Evolutionary conservation across 2,329 filamentous ascomycete genomes (phyloP).

Genomic region (Hymenoscyphus repandus): DNA sequence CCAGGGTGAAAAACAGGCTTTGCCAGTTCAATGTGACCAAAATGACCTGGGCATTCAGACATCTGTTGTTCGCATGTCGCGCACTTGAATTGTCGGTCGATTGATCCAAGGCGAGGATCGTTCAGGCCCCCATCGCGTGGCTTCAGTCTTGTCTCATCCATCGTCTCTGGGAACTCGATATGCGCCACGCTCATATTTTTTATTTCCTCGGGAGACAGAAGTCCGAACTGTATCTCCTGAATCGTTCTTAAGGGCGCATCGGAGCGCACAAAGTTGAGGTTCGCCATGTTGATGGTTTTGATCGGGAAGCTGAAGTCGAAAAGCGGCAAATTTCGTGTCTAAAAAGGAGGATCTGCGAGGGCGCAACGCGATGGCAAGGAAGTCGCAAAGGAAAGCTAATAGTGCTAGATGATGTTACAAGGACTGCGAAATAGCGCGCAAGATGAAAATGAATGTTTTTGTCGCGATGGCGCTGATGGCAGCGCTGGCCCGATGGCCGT

Average conservation of each 20-base stretch:
- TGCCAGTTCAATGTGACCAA: conserved; percentile 96
- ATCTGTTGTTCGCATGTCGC: conserved; percentile 95
- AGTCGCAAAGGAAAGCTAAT: conserved; percentile 9
- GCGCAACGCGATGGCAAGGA: conserved; percentile 22
- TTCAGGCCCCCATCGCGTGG: conserved; percentile 90
- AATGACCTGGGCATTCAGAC: conserved; percentile 94
- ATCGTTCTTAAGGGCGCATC: conserved; percentile 96
- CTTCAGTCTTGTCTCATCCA: conserved; percentile 91
- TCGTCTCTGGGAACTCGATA: conserved; percentile 97
- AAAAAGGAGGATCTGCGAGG: conserved; percentile 13
- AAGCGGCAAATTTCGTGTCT: conserved; percentile 12
- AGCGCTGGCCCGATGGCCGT: conserved; percentile 29
- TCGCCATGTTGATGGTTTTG: conserved; percentile 65
- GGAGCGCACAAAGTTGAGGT: conserved; percentile 84
- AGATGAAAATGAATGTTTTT: conserved; percentile 18
- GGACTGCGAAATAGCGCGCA: conserved; percentile 20
- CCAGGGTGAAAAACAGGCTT: conserved; percentile 92
- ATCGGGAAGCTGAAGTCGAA: conserved; percentile 1
- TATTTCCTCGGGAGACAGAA: conserved; percentile 97
- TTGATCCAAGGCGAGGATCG: conserved; percentile 91
- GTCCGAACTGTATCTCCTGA: conserved; percentile 97
- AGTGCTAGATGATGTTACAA: conserved; percentile 14
- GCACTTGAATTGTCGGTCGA: conserved; percentile 93
- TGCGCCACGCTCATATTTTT: conserved; percentile 97
- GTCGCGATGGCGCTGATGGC: conserved; percentile 29